Percentiles rank a stretch among this genome's conserved stretches.
phyloP scores from a whole-genome alignment of 23 red algal genomes.

The Chondrus crispus region DNA sequence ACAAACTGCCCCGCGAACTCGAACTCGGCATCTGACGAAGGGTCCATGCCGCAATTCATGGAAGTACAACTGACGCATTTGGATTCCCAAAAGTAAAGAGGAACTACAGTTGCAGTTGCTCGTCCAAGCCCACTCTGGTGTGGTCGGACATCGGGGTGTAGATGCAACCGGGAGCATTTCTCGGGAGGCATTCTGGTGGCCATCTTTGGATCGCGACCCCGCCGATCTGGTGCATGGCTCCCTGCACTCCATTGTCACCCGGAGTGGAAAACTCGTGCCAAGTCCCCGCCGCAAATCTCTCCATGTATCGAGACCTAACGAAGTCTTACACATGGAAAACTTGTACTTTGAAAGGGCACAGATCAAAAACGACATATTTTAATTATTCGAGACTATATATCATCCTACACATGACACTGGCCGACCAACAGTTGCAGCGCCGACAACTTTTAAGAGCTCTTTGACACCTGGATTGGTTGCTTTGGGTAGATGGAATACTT shows the following conservation, averaged over 20 bases:
- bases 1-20: too few relatives aligned
- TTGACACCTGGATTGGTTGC: not conserved
- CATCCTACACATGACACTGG: not conserved
- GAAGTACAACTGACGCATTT: too few relatives aligned
- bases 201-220: not conserved
- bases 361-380: not conserved
- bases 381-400: slow-evolving; percentile 6
- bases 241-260: not conserved
- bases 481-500: not conserved
- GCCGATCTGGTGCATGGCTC: not conserved
- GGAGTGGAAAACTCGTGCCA: not conserved
- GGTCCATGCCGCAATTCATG: too few relatives aligned
- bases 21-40: too few relatives aligned
- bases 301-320: not conserved
- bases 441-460: not conserved
- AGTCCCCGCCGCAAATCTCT: not conserved
- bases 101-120: not conserved
- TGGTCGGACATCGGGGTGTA: not conserved
- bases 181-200: slow-evolving; percentile 3
- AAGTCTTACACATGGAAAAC: too few relatives aligned
- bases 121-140: slow-evolving; percentile 1
- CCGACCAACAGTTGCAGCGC: not conserved
- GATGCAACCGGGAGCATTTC: slow-evolving; percentile 8
- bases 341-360: slow-evolving; percentile 19
- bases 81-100: too few relatives aligned